phyloP scores from a whole-genome alignment of 148 eudicot genomes.

The Rhododendron ferrugineum region DNA sequence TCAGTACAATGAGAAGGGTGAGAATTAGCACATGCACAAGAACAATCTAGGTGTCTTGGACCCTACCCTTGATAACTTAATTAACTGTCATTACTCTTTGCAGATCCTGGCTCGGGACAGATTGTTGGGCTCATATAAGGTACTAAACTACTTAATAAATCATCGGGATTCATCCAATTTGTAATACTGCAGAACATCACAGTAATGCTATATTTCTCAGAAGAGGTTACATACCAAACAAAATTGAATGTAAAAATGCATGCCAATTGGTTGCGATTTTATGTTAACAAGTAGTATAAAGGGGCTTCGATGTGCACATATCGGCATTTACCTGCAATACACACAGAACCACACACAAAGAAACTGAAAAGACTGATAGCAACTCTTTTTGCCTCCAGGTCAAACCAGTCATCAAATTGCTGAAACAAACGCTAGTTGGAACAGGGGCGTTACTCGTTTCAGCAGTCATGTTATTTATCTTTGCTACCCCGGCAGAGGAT shows the following conservation, averaged over 20 bases:
- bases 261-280: not conserved
- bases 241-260: not conserved
- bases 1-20: not conserved
- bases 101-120: constrained; percentile 97
- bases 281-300: not conserved
- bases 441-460: constrained; percentile 79
- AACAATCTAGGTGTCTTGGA: not conserved
- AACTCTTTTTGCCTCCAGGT: constrained; percentile 39
- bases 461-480: constrained; percentile 58
- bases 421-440: constrained; percentile 92
- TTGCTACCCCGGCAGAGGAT: constrained; percentile 85
- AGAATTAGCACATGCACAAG: not conserved
- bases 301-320: not conserved
- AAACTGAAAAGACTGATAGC: not conserved
- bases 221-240: not conserved
- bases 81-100: not conserved
- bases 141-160: constrained; percentile 18
- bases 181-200: not conserved
- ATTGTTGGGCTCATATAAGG: constrained; percentile 91
- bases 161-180: not conserved
- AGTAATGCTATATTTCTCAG: not conserved
- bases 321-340: not conserved
- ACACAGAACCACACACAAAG: not conserved
- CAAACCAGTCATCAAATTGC: constrained; percentile 87
- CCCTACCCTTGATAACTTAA: not conserved